Conservation (phyloP, 805 yeast species). For the Starmera quercuum region DNA sequence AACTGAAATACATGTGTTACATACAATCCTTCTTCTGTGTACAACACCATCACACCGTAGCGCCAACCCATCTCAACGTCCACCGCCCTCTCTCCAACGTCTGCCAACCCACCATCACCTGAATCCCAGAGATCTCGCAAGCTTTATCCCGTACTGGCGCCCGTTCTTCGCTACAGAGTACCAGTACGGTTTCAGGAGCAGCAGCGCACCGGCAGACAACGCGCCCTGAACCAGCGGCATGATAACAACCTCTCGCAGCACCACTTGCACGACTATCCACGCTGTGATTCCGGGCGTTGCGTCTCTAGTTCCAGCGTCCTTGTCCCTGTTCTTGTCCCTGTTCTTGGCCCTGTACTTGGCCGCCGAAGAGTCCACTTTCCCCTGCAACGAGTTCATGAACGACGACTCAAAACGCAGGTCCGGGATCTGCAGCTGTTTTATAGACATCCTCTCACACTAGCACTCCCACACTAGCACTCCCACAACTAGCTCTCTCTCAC, state of each 20-base stretch:
- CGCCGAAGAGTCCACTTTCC: no score
- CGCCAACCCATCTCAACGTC: not conserved
- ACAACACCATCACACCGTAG: no score
- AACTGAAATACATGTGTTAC: no score
- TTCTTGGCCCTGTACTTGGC: no score
- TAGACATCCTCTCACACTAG: no score
- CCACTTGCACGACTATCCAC: constrained; percentile 32
- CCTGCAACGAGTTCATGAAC: constrained; percentile 33
- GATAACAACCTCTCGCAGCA: constrained; percentile 40
- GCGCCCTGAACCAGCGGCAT: constrained; percentile 50
- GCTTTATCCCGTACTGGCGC: constrained; percentile 9
- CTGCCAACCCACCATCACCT: not conserved
- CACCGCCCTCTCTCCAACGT: not conserved
- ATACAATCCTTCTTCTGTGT: no score
- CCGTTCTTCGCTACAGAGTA: constrained; percentile 11
- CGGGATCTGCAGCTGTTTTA: constrained; percentile 32
- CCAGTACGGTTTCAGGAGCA: constrained; percentile 27
- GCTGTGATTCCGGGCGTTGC: no score
- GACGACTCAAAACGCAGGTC: constrained; percentile 64
- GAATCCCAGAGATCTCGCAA: not conserved
- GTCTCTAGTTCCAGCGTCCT: no score
- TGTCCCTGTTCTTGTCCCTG: no score
- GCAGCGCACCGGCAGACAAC: constrained; percentile 32
- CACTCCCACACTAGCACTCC: no score
- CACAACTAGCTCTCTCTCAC: no score